Evolutionary conservation across 2,329 filamentous ascomycete species (phyloP), one percentile per base, ranked within the genome.

Genomic region (Stachybotrys chartarum): DNA sequence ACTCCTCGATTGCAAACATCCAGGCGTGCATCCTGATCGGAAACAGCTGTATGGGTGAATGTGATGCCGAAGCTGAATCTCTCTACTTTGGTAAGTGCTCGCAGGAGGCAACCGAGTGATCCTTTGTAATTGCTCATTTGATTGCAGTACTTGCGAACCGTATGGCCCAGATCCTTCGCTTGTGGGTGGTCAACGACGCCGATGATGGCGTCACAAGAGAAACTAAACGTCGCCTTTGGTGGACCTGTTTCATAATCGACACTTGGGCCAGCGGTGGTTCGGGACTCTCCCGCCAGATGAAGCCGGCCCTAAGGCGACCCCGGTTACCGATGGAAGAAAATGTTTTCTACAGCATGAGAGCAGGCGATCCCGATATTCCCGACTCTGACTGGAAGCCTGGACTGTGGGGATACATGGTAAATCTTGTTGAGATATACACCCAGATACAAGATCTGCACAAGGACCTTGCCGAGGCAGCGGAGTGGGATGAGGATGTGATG

Each of bases 221-320:
- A 54, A 59, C 60, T 1, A 71, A 70, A 48, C 56, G 60, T 7
- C 62, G 69, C 7, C 59, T 70, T 47, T 72, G 66, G 58, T 72
- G 69, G 69, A 67, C 62, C 5, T 65, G 61, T 30, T 71, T 66
- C 48, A 64, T 72, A 4, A 64, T 69, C 48, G 69, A 72, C 48
- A 63, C 63, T 5, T 72, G 69, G 69, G 63, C 66, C 14, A 70
- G 68, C 48, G 65, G 64, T 4, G 69, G 69, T 3, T 63, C 63
- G 17, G 61, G 64, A 53, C 11, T 64, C 5, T 58, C 60, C 6
- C 62, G 63, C 0, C 68, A 70, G 51, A 67, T 70, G 51, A 49
- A 59, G 56, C 54, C 57, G 59, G 14, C 45, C 51, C 7, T 47
- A 1, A 55, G 53, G 2, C 56, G 55, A 16, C 63, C 63, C 0